These are phyloP conservation scores for Davidsoniella neocaledoniae DNA, from an alignment of 2,329 filamentous ascomycete genomes.

Conservation along the genomic window DNA sequence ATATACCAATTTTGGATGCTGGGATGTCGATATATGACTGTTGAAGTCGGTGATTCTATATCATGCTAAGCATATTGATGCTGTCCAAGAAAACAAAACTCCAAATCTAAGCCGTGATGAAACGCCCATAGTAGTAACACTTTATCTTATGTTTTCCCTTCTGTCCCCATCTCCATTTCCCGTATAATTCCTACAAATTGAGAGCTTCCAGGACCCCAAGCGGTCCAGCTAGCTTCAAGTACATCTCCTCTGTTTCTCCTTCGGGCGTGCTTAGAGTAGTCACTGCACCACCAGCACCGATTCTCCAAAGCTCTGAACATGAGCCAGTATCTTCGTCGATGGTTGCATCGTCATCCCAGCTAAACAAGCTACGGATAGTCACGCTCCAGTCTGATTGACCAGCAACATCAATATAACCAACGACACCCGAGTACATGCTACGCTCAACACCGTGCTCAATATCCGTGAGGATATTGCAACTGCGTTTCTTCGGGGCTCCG, in stretches of 20 bases:
- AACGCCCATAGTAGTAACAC: too few species aligned
- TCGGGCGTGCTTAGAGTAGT: conserved; percentile 66
- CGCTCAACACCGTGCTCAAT: conserved; percentile 48
- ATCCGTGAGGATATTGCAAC: conserved; percentile 60
- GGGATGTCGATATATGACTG: neutral
- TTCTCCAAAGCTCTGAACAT: conserved; percentile 50
- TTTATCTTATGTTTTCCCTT: neutral
- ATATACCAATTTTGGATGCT: too few species aligned
- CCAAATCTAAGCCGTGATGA: neutral
- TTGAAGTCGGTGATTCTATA: neutral
- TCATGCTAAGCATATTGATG: neutral
- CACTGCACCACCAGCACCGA: conserved; percentile 81
- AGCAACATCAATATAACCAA: conserved; percentile 77
- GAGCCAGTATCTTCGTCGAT: conserved; percentile 17
- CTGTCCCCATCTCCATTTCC: conserved; percentile 8
- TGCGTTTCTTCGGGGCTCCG: conserved; percentile 84
- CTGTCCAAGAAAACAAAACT: conserved; percentile 12
- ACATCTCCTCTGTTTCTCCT: conserved; percentile 85
- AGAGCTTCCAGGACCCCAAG: conserved; percentile 29
- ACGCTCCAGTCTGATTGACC: conserved; percentile 85
- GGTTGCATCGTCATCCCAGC: conserved; percentile 44
- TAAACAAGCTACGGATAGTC: conserved; percentile 68
- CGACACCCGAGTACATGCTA: conserved; percentile 71
- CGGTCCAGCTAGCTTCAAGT: conserved; percentile 49
- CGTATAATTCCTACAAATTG: conserved; percentile 13